A percentile compares a stretch with the other conserved stretches of the same genome.
Conservation (phyloP, 2,329 filamentous ascomycete genomes). For the Exophiala dermatitidis region DNA sequence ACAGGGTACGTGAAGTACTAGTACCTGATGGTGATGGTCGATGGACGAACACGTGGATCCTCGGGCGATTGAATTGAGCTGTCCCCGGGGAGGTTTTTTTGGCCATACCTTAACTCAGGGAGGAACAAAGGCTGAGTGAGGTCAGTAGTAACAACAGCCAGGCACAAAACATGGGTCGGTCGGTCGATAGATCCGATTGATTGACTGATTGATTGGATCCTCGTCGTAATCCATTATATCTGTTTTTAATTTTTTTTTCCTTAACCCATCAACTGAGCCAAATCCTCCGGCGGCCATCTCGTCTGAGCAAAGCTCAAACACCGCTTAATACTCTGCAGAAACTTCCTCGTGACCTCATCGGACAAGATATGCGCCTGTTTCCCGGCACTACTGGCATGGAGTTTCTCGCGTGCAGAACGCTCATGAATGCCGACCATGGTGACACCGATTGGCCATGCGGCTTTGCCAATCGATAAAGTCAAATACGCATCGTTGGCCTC, state of each 20-base stretch:
- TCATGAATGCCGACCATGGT: slow-evolving; percentile 99
- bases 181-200: no score
- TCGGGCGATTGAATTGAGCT: no score
- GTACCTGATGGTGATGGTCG: no score
- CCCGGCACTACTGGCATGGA: slow-evolving; percentile 68
- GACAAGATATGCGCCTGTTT: slow-evolving; percentile 93
- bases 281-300: slow-evolving; percentile 87
- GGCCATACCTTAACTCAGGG: no score
- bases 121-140: no score
- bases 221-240: no score
- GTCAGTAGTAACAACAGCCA: no score
- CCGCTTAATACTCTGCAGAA: slow-evolving; percentile 93
- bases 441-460: slow-evolving; percentile 97
- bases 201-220: no score
- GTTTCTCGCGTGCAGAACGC: slow-evolving; percentile 86
- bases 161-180: no score
- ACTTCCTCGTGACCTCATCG: slow-evolving; percentile 91
- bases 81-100: no score
- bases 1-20: no score
- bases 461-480: slow-evolving; percentile 86
- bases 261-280: slow-evolving; percentile 88
- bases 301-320: slow-evolving; percentile 95
- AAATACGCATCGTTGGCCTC: slow-evolving; percentile 95
- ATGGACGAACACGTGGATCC: no score
- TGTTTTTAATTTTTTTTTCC: background rate